These are phyloP conservation scores for Cupressus sempervirens DNA, from an alignment of 75 land plant species.

Conservation along the genomic window DNA sequence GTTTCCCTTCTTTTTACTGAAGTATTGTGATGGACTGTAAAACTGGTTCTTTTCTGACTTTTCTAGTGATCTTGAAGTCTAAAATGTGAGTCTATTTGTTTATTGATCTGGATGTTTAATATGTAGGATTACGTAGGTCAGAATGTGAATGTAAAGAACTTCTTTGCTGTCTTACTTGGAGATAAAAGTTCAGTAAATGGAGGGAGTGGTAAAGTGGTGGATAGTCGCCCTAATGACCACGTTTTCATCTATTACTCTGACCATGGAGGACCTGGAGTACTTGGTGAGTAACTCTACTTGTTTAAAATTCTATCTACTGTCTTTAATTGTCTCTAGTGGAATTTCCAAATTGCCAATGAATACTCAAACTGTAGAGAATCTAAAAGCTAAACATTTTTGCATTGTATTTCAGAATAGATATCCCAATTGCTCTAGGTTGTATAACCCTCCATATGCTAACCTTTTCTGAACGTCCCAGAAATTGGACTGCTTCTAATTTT, in stretches of 20 bases:
- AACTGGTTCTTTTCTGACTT: not conserved
- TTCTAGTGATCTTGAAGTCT: not conserved
- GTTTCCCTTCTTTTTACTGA: not conserved
- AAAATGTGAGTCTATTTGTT: not conserved
- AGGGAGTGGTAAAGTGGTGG: conserved; percentile 88
- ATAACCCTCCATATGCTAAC: not conserved
- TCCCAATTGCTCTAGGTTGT: not conserved
- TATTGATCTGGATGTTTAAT: not conserved
- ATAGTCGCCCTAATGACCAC: conserved; percentile 72
- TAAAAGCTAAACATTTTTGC: not conserved
- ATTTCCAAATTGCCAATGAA: not conserved
- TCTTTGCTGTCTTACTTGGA: conserved; percentile 74
- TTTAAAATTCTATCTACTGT: not conserved
- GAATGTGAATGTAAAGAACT: conserved; percentile 55
- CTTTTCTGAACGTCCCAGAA: not conserved
- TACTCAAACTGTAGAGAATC: not conserved
- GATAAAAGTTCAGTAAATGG: conserved; percentile 58
- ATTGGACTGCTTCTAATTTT: not conserved
- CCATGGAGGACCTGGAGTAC: conserved; percentile 94
- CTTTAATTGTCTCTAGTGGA: not conserved
- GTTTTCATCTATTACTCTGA: conserved; percentile 91
- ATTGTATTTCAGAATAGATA: not conserved
- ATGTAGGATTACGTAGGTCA: conserved; percentile 78
- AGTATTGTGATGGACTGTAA: not conserved
- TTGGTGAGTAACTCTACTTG: conserved; percentile 40